Conservation (phyloP, 129 eudicot species). For the Centella asiatica region DNA sequence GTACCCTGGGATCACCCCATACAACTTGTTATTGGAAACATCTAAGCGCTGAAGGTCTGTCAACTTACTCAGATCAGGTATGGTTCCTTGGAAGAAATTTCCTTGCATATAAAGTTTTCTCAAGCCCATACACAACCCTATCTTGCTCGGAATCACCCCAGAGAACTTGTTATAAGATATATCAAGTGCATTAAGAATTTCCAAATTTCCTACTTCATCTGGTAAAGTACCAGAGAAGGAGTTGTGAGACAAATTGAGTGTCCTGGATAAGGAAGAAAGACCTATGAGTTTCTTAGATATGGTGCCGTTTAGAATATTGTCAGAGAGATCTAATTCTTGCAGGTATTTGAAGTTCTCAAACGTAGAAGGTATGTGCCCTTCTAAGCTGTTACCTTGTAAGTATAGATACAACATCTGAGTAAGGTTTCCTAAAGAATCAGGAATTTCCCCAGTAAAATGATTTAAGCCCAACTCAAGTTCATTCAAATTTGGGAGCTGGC, state of each 20-base stretch:
- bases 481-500: constrained; percentile 12
- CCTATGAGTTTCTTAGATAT: not conserved
- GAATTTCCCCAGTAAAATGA: constrained; percentile 16
- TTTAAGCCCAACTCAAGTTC: not conserved
- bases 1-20: constrained; percentile 11
- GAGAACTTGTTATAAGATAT: constrained; percentile 11
- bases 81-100: constrained; percentile 16
- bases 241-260: constrained; percentile 10
- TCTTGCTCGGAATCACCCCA: constrained; percentile 14
- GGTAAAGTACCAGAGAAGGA: constrained; percentile 8
- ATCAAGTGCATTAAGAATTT: not conserved
- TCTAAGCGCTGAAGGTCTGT: constrained; percentile 4
- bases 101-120: not conserved
- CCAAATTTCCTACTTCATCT: constrained; percentile 3
- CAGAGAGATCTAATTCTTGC: not conserved
- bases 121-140: constrained; percentile 9
- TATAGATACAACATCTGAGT: constrained; percentile 2
- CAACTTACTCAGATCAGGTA: constrained; percentile 3
- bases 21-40: constrained; percentile 19
- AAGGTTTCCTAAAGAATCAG: constrained; percentile 14
- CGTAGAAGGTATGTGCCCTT: constrained; percentile 12
- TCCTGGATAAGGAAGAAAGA: not conserved
- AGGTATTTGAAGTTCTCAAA: constrained; percentile 4
- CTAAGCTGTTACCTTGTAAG: constrained; percentile 8
- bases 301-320: not conserved